Conservation (phyloP, 1,284 basidiomycete genomes). For the Fomitopsis betulina region DNA sequence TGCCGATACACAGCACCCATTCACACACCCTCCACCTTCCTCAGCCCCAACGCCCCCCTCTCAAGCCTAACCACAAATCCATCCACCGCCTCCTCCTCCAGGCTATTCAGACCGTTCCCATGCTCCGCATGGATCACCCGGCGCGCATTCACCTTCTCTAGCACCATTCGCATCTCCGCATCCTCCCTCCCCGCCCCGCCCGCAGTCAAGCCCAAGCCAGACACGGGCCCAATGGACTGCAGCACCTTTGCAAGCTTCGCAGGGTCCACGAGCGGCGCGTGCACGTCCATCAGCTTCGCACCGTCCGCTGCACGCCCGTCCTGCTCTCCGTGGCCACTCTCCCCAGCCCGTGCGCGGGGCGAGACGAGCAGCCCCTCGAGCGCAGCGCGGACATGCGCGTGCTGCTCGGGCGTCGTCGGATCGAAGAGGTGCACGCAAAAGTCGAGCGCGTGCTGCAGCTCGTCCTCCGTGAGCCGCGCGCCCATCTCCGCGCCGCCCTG, state of each 20-base stretch:
- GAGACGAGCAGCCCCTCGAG: constrained; percentile 11
- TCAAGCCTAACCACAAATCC: constrained; percentile 28
- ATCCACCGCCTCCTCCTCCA: constrained; percentile 33
- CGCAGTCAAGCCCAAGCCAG: constrained; percentile 4
- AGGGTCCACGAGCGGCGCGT: constrained; percentile 25
- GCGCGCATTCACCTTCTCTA: constrained; percentile 36
- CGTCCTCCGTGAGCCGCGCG: constrained; percentile 57
- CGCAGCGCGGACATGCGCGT: constrained; percentile 26
- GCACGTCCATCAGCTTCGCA: constrained; percentile 23
- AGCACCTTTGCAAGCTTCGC: constrained; percentile 15
- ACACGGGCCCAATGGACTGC: constrained; percentile 1
- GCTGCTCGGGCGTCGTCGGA: constrained; percentile 33
- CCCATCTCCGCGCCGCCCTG: constrained; percentile 76
- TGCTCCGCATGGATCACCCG: constrained; percentile 35
- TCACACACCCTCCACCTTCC: neutral
- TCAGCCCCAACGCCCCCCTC: constrained; percentile 29
- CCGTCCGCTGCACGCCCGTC: neutral
- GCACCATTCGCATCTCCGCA: constrained; percentile 29
- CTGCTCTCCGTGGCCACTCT: neutral
- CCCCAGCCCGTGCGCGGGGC: neutral
- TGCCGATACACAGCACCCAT: too few relatives aligned
- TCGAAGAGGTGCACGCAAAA: constrained; percentile 37
- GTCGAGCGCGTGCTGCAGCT: constrained; percentile 50
- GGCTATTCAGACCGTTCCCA: constrained; percentile 29
- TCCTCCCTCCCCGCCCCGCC: constrained; percentile 14